Base-by-base conservation (phyloP, 257 asterid genomes). In the Solanum pimpinellifolium region DNA sequence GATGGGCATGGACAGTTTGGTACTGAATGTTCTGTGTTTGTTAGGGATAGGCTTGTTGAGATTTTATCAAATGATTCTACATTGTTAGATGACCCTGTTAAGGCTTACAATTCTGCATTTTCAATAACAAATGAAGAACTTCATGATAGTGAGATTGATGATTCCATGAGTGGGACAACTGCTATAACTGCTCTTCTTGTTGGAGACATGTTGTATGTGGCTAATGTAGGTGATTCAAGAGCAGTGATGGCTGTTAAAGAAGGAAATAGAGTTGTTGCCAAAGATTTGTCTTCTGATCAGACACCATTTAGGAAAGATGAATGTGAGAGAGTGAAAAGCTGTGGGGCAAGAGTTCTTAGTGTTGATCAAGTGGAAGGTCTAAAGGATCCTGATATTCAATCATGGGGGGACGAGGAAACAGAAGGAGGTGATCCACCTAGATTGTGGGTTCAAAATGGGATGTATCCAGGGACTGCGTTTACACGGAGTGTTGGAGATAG, bases 361-460 rank as follows among this genome's bases (percentile, higher is more conserved):
- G 95, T 94, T 86, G 98, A 96, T 91, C 99, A 95, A 87, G 98
- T 96, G 70, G 98, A 95, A 91, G 98, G 99, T 91, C 91, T 93
- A 83, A 95, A 95, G 88, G 98, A 96, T 92, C 98, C 98, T 1
- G 92, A 86, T 23, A 92, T 96, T 90, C 99, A 96, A 83, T 90
- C 98, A 1, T 96, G 99, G 99, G 98, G 98, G 1, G 95, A 95
- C 46, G 98, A 95, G 92, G 99, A 96, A 88, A 93, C 93, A 0
- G 98, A 94, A 80, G 98, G 99, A n/a, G 92, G 94, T 41, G 99
- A 96, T 90, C 99, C 99, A 1, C 99, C 99, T 3, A 91, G 99
- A 88, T 80, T 96, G 91, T 96, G 99, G 99, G 96, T 96, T 39
- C 98, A 95, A 84, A 90, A 94, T 87, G 98, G 95, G 87, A 94